Evolutionary conservation across 164 flowering plant species (phyloP), one percentile per base, ranked within the genome.

Genomic region (Umbellularia californica): DNA sequence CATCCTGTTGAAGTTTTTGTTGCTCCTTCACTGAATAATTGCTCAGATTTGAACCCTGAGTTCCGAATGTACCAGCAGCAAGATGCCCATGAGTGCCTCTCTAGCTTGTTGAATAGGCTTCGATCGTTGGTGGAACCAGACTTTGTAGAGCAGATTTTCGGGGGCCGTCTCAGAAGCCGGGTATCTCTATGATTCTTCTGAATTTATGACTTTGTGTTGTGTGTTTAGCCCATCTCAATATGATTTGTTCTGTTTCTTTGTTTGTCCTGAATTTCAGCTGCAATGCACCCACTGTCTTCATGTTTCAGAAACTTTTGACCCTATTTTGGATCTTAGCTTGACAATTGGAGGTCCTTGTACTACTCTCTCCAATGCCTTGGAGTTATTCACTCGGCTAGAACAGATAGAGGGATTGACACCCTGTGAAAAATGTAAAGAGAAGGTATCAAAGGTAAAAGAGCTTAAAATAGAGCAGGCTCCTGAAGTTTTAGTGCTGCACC

Each of bases 71-170:
- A 70, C 74, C 82, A 86, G 74, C 99, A 93, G 78, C 98, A 93
- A 84, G 99, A 95, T 90, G 99, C 99, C 58, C 99, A 95, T 86
- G 99, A 93, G 71, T 95, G 92, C 75, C 77, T 93, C 70, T 95
- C 91, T 58, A 87, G 89, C 82, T 82, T 93, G 71, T 76, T 95
- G 77, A 97, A 92, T 79, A 90, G 78, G 77, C 88, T 95, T 69
- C 95, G 89, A 50, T 67, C 85, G 68, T 52, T 79, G 2, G 58
- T 65, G 62, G 79, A 75, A 62, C 72, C 77, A 11, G 88, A 84
- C 78, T 68, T 95, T 24, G 95, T 95, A 24, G 79, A 87, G 58
- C 81, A 82, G 79, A 79, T 90, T 70, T 95, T 95, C 87, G 97
- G 99, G 50, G 97, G 98, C 58, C 83, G 91, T 72, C 94, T 95